A percentile compares a stretch with the other conserved stretches of the same genome.
These are phyloP conservation scores for Diaporthe helianthi DNA, from an alignment of 2,329 filamentous ascomycete species.

Conservation along the genomic window DNA sequence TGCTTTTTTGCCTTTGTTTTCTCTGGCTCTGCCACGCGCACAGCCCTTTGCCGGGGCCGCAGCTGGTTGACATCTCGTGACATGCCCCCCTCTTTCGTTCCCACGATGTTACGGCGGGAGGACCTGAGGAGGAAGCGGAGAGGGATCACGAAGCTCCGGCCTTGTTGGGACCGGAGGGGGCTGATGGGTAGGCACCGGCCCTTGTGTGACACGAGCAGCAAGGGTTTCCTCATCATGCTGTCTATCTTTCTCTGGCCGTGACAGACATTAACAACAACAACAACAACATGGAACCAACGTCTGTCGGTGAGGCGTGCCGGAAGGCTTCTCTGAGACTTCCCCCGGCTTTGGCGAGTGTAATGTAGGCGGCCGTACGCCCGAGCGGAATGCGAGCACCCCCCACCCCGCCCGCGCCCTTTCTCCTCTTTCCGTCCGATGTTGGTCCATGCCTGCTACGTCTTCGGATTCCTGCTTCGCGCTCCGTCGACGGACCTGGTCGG, in stretches of 20 bases:
- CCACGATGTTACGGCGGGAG: conserved; percentile 14
- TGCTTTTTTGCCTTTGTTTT: not conserved
- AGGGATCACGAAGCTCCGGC: conserved; percentile 4
- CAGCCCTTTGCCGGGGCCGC: not conserved
- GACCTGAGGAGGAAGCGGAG: not conserved
- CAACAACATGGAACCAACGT: not conserved
- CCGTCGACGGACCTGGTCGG: conserved; percentile 2
- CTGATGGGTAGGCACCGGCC: conserved; percentile 4
- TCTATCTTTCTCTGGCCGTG: not conserved
- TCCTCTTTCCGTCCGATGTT: conserved; percentile 19
- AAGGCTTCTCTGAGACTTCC: conserved; percentile 1
- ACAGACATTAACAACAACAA: not conserved
- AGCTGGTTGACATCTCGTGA: conserved; percentile 13
- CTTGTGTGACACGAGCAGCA: conserved; percentile 9
- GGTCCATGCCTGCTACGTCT: conserved; percentile 2
- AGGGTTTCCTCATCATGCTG: conserved; percentile 16
- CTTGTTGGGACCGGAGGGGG: not conserved
- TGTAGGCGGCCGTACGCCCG: not conserved
- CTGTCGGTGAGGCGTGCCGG: not conserved
- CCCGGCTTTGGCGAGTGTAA: not conserved
- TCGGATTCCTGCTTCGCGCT: conserved; percentile 13
- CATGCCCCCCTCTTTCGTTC: not conserved
- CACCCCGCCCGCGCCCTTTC: not conserved
- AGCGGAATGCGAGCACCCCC: conserved; percentile 3
- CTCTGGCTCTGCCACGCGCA: not conserved